Conservation (phyloP, 192 early-diverging fungal species). For the Spizellomyces punctatus region DNA sequence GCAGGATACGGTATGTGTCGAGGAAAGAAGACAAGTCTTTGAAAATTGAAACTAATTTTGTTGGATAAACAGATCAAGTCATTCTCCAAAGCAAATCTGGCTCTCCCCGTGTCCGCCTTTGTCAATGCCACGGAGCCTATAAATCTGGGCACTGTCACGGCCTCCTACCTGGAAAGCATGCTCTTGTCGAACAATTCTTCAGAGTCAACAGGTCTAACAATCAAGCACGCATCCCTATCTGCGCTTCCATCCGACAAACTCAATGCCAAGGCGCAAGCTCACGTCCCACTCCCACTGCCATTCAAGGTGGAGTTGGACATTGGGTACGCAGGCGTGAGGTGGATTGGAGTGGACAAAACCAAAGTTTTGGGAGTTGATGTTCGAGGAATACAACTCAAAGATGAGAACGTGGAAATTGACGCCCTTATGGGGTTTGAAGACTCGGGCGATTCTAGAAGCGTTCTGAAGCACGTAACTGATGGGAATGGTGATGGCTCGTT, state of each 20-base stretch:
- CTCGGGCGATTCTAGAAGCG: neutral
- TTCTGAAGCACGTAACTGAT: neutral
- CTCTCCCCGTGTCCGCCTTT: conserved; percentile 6
- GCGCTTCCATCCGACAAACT: conserved; percentile 1
- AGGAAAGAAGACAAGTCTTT: too few relatives aligned
- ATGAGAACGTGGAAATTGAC: neutral
- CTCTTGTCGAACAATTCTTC: neutral
- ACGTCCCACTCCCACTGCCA: conserved; percentile 1
- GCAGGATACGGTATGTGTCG: neutral
- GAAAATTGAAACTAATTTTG: too few relatives aligned
- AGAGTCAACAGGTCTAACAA: conserved; percentile 2
- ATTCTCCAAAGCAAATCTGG: conserved; percentile 2
- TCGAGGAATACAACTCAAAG: neutral
- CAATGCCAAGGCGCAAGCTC: neutral
- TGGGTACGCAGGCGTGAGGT: conserved; percentile 1
- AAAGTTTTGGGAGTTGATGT: conserved; percentile 1
- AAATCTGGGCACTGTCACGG: conserved; percentile 1
- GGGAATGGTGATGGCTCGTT: conserved; percentile 6
- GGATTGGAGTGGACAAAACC: neutral
- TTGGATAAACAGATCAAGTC: neutral
- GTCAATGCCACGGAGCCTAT: neutral
- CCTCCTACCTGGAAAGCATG: neutral
- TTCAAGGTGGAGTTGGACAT: conserved; percentile 7
- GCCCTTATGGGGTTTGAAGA: neutral
- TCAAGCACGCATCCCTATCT: conserved; percentile 8